Conservation (phyloP, 345 rosid species). For the Pistacia integerrima region DNA sequence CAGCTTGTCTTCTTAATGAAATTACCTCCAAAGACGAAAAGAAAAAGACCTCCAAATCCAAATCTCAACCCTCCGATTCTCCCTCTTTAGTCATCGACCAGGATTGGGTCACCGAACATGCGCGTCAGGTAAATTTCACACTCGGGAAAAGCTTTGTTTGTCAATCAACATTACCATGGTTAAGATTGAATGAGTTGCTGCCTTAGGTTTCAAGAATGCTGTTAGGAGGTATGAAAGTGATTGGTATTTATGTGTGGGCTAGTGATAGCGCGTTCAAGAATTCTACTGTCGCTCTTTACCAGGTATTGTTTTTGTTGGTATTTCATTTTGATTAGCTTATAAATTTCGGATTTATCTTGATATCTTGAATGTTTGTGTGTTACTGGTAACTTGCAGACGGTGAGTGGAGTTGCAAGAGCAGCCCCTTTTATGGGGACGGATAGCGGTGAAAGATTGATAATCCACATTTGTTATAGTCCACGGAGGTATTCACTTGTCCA, state of each 20-base stretch:
- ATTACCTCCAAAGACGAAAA: conserved; percentile 49
- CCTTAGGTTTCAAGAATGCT: conserved; percentile 85
- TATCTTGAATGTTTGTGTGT: background rate
- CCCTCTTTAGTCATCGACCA: conserved; percentile 60
- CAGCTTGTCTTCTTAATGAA: conserved; percentile 70
- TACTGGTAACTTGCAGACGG: conserved; percentile 45
- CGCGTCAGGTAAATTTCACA: conserved; percentile 61
- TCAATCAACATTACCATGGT: conserved; percentile 9
- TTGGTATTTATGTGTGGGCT: conserved; percentile 92
- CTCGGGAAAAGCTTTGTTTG: background rate
- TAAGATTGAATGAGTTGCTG: background rate
- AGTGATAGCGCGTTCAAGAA: conserved; percentile 77
- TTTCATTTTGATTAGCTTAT: background rate
- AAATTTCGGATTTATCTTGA: background rate
- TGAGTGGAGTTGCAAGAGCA: conserved; percentile 73
- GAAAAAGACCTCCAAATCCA: conserved; percentile 62
- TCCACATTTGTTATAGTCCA: conserved; percentile 89
- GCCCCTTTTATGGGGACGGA: conserved; percentile 48
- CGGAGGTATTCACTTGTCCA: conserved; percentile 52
- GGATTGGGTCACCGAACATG: conserved; percentile 94
- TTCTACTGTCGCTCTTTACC: conserved; percentile 67
- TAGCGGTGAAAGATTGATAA: conserved; percentile 60
- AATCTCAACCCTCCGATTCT: conserved; percentile 61
- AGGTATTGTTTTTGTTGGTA: conserved; percentile 41
- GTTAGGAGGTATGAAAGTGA: conserved; percentile 80